Conservation (phyloP, 1,284 basidiomycete species). For the Crocinoboletus sp. region DNA sequence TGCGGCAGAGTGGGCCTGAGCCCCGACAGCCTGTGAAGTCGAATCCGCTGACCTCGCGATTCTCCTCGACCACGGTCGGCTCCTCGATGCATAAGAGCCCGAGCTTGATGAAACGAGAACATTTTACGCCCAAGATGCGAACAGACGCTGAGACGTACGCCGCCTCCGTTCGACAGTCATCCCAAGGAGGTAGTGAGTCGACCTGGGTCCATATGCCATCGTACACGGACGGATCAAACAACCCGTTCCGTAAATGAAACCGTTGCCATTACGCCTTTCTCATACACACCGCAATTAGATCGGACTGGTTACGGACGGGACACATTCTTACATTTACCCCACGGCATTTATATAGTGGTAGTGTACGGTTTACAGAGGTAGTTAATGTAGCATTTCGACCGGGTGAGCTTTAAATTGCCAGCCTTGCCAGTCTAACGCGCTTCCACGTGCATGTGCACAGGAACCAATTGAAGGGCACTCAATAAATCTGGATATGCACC, state of each 20-base stretch:
- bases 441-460: conserved; percentile 29
- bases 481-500: conserved; percentile 23
- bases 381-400: conserved; percentile 29
- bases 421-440: too few relatives aligned
- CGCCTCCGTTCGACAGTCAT: conserved; percentile 38
- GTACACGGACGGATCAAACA: conserved; percentile 41
- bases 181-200: conserved; percentile 15
- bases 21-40: conserved; percentile 62
- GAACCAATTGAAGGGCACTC: conserved; percentile 15
- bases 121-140: conserved; percentile 26
- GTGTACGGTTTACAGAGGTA: conserved; percentile 12
- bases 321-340: too few relatives aligned
- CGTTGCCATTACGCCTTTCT: conserved; percentile 8
- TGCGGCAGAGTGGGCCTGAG: conserved; percentile 53
- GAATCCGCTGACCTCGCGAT: conserved; percentile 40
- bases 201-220: conserved; percentile 33
- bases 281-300: conserved; percentile 17
- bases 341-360: conserved; percentile 11
- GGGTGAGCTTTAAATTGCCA: too few relatives aligned
- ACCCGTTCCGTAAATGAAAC: conserved; percentile 45
- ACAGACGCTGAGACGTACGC: conserved; percentile 63
- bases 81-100: conserved; percentile 28
- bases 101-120: conserved; percentile 25
- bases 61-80: conserved; percentile 41
- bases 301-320: too few relatives aligned